Conservation (phyloP, 1,284 basidiomycete species). For the Malassezia slooffiae region DNA sequence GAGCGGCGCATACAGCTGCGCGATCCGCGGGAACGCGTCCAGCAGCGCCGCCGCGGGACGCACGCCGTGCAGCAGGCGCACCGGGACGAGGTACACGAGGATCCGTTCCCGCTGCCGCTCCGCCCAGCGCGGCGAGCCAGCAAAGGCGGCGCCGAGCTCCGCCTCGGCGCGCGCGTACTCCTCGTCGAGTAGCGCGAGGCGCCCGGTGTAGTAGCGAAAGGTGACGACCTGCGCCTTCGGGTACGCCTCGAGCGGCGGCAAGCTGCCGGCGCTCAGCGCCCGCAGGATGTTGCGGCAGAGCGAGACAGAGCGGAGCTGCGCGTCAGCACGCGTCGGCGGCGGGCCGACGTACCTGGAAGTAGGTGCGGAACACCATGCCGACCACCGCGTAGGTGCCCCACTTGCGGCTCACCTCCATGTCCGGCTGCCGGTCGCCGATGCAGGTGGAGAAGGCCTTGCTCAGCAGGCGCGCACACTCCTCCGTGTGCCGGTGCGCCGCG, state of each 20-base stretch:
- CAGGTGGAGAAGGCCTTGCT: slow-evolving; percentile 86
- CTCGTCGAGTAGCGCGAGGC: slow-evolving; percentile 84
- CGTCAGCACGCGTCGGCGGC: background rate
- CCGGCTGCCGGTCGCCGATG: slow-evolving; percentile 65
- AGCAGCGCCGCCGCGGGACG: slow-evolving; percentile 64
- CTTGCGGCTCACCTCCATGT: slow-evolving; percentile 61
- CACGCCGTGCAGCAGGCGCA: slow-evolving; percentile 72
- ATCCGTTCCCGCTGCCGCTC: slow-evolving; percentile 74
- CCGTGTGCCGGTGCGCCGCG: slow-evolving; percentile 55
- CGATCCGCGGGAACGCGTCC: slow-evolving; percentile 59
- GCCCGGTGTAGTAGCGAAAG: slow-evolving; percentile 73
- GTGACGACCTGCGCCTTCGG: slow-evolving; percentile 75
- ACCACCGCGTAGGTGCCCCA: slow-evolving; percentile 94
- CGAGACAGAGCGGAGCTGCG: slow-evolving; percentile 78
- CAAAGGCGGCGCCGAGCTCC: slow-evolving; percentile 69
- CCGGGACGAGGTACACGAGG: slow-evolving; percentile 74
- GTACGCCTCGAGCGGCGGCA: slow-evolving; percentile 64
- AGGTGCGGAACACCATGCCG: slow-evolving; percentile 78
- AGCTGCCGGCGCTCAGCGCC: slow-evolving; percentile 74
- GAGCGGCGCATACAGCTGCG: slow-evolving; percentile 68
- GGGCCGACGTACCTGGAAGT: slow-evolving; percentile 61
- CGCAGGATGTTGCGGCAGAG: slow-evolving; percentile 83
- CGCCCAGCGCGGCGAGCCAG: slow-evolving; percentile 61
- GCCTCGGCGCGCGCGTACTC: slow-evolving; percentile 70
- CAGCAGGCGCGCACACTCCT: slow-evolving; percentile 79